phyloP scores from a whole-genome alignment of 768 basidiomycete species.

The Mycena rosella region DNA sequence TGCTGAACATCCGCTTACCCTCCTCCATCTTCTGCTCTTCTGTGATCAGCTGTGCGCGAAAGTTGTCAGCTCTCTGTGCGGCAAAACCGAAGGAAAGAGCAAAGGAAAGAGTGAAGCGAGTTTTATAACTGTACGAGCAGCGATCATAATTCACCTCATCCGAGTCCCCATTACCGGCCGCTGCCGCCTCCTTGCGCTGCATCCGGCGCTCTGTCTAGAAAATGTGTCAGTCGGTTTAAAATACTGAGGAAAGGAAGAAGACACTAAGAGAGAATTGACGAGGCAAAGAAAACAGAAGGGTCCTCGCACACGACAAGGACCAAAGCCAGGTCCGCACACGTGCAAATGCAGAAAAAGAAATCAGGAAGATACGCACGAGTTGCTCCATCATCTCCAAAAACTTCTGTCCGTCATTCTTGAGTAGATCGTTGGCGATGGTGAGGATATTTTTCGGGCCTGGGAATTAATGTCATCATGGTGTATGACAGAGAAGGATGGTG shows the following conservation, averaged over 20 bases:
- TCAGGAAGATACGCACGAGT: conserved; percentile 92
- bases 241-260: too few species aligned
- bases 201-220: conserved; percentile 32
- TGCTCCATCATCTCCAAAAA: conserved; percentile 99
- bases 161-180: conserved; percentile 36
- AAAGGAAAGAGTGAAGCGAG: conserved; percentile 7
- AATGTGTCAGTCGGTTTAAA: too few species aligned
- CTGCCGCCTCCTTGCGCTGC: conserved; percentile 42
- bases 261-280: too few species aligned
- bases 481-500: too few species aligned
- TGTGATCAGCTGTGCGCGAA: conserved; percentile 81
- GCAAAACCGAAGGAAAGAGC: too few species aligned
- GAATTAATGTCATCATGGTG: too few species aligned
- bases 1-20: conserved; percentile 99
- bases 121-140: too few species aligned
- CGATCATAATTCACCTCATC: too few species aligned
- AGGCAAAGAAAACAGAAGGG: too few species aligned
- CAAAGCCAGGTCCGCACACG: too few species aligned
- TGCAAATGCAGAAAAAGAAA: too few species aligned
- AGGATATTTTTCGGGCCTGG: conserved; percentile 94
- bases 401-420: conserved; percentile 98
- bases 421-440: conserved; percentile 97
- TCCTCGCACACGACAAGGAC: too few species aligned
- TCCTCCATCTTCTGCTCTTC: conserved; percentile 99
- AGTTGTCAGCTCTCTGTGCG: conserved; percentile 8